These are phyloP conservation scores for Lasiodiplodia sp. DNA, from an alignment of 2,329 filamentous ascomycete species.

Conservation along the genomic window DNA sequence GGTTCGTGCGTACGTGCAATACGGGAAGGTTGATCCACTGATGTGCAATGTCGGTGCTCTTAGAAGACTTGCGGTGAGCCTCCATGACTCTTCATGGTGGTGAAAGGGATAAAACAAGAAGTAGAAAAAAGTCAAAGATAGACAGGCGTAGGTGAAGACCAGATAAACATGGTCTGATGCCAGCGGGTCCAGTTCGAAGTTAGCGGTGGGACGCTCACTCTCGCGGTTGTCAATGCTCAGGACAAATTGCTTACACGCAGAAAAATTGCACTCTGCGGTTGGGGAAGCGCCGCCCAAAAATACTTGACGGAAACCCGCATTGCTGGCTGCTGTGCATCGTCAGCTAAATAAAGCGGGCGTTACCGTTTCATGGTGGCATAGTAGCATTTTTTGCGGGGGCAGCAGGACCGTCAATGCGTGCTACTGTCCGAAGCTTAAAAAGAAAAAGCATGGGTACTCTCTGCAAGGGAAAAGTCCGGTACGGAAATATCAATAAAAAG, in stretches of 20 bases:
- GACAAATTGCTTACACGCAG: neutral
- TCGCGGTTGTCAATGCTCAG: neutral
- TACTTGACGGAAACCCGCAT: neutral
- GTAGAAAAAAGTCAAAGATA: neutral
- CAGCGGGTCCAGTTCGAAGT: neutral
- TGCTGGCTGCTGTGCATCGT: neutral
- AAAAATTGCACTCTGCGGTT: neutral
- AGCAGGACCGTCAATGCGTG: slow-evolving; percentile 16
- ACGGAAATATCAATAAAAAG: neutral
- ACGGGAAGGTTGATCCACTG: slow-evolving; percentile 9
- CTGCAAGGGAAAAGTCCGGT: neutral
- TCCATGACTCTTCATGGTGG: neutral
- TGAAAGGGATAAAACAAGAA: neutral
- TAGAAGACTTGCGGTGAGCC: slow-evolving; percentile 10
- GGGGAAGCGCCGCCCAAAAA: slow-evolving; percentile 3
- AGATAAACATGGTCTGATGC: slow-evolving; percentile 5
- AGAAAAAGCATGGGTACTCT: neutral
- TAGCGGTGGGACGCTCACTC: neutral
- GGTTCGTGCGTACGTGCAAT: slow-evolving; percentile 10
- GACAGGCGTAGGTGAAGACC: neutral
- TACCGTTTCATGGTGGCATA: slow-evolving; percentile 4
- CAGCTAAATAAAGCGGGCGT: neutral
- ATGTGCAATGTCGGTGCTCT: slow-evolving; percentile 13
- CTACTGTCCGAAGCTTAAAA: slow-evolving; percentile 8
- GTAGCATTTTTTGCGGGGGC: neutral